phyloP scores from a whole-genome alignment of 305 asterid species.

The Fraxinus baroniana region DNA sequence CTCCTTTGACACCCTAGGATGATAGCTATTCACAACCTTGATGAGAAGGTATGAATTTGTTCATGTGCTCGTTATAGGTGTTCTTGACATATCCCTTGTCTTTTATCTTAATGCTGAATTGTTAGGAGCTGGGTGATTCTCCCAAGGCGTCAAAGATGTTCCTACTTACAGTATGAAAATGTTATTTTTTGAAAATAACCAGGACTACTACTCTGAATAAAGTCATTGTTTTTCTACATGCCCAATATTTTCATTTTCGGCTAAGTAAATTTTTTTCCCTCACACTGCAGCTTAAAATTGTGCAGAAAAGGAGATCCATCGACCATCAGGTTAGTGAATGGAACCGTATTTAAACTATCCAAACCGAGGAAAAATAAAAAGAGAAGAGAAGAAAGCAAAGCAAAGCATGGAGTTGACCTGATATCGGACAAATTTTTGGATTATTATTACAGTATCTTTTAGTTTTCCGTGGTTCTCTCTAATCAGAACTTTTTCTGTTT shows the following conservation, averaged over 20 bases:
- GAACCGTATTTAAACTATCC: not conserved
- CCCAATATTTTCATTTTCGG: not conserved
- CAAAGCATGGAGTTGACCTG: not conserved
- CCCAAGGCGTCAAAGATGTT: constrained; percentile 69
- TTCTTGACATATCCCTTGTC: constrained; percentile 7
- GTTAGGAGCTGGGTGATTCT: constrained; percentile 58
- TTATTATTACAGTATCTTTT: not conserved
- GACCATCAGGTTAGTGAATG: constrained; percentile 60
- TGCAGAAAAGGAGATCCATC: constrained; percentile 87
- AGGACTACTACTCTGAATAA: not conserved
- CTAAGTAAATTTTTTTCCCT: not conserved
- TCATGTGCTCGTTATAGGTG: constrained; percentile 1
- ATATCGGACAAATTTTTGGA: not conserved
- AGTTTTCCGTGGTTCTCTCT: not conserved
- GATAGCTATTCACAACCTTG: constrained; percentile 75
- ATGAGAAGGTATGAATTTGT: constrained; percentile 50
- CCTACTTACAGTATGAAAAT: constrained; percentile 70
- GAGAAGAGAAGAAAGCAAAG: not conserved
- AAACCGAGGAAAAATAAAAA: not conserved
- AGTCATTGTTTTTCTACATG: not conserved
- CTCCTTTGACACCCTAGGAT: constrained; percentile 81
- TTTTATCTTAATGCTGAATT: constrained; percentile 26
- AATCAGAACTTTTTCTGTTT: not conserved
- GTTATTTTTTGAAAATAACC: constrained; percentile 4
- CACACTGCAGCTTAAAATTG: constrained; percentile 59